Conservation (phyloP, 78 protist genomes). For the Dictyostelium citrinum region DNA sequence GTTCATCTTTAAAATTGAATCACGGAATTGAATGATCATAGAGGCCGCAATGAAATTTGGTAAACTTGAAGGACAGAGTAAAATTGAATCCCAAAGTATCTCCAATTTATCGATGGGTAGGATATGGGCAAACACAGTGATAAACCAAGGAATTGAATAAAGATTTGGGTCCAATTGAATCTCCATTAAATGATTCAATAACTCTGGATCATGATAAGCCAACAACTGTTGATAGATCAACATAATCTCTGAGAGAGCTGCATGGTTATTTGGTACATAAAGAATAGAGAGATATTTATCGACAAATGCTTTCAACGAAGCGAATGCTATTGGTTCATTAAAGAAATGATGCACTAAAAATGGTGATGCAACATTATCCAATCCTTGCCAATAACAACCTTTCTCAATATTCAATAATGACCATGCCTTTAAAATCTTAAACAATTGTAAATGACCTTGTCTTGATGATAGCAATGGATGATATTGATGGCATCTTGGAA, state of each 20-base stretch:
- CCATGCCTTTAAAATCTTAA: slow-evolving; percentile 81
- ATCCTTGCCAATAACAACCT: slow-evolving; percentile 80
- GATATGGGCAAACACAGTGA: slow-evolving; percentile 82
- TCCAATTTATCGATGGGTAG: slow-evolving; percentile 80
- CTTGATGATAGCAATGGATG: slow-evolving; percentile 69
- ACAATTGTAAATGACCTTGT: slow-evolving; percentile 59
- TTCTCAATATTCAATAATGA: slow-evolving; percentile 36
- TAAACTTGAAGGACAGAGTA: slow-evolving; percentile 75
- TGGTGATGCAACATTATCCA: slow-evolving; percentile 81
- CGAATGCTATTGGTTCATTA: slow-evolving; percentile 79
- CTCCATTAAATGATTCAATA: slow-evolving; percentile 57
- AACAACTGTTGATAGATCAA: slow-evolving; percentile 48
- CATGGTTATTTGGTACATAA: slow-evolving; percentile 48
- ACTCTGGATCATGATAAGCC: slow-evolving; percentile 86
- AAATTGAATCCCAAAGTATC: slow-evolving; percentile 85
- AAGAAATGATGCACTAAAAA: slow-evolving; percentile 74
- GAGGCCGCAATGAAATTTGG: slow-evolving; percentile 78
- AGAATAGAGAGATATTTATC: slow-evolving; percentile 68
- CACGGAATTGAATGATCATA: slow-evolving; percentile 74
- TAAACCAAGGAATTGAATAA: slow-evolving; percentile 90
- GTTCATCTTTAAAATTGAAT: slow-evolving; percentile 7
- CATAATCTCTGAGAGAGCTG: slow-evolving; percentile 43
- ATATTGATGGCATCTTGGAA: slow-evolving; percentile 94
- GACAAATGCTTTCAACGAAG: slow-evolving; percentile 77
- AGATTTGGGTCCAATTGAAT: slow-evolving; percentile 83